Evolutionary conservation across 139 green algal genomes (phyloP), one percentile per base, ranked within the genome.

Genomic region (Zygnema circumcarinatum): DNA sequence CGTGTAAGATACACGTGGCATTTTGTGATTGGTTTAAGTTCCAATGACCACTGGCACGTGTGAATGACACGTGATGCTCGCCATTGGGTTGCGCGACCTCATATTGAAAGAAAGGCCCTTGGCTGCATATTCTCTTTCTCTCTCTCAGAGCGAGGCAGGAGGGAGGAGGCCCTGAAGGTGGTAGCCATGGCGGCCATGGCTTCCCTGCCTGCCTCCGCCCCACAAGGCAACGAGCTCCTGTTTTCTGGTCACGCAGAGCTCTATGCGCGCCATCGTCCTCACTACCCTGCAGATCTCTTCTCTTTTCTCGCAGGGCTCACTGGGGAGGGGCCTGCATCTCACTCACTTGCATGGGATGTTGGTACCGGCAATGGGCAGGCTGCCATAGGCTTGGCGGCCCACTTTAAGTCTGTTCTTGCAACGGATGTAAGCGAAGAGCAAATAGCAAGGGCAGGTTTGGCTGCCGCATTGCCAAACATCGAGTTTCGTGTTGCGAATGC

Each of bases 301-400:
- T 25, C 47, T 62, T 62, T 62, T 16, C 47, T 62, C 7, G 7
- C 7, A 25, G 7, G 7, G 7, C 47, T 62, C 47, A 25, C 7
- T 16, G 16, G 16, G 47, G 47, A 78, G 16, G 36, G 7, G 3
- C 16, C 69, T 78, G 7, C 36, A 3, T 78, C 69, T 78, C 69
- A 7, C 69, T 78, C 69, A n/a, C 69, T 78, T 16, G 47, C 47
- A 7, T 78, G 69, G 69, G 69, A 78, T 11, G 69, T 78, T 11
- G 69, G 7, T 41, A 78, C 69, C 3, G 69, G 69, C 3, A 78
- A 41, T 41, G 69, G 69, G 7, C 69, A 78, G 16, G 69, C 69
- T 25, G 69, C 69, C 69, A 41, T 78, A 3, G 69, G 69, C 3
- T 41, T 78, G 35, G 69, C 69, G 7, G 35, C 7, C 3, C 16